Percentiles rank a stretch among this genome's conserved stretches.
These are phyloP conservation scores for Eutrema heterophyllum DNA, from an alignment of 345 rosid genomes.

Conservation along the genomic window DNA sequence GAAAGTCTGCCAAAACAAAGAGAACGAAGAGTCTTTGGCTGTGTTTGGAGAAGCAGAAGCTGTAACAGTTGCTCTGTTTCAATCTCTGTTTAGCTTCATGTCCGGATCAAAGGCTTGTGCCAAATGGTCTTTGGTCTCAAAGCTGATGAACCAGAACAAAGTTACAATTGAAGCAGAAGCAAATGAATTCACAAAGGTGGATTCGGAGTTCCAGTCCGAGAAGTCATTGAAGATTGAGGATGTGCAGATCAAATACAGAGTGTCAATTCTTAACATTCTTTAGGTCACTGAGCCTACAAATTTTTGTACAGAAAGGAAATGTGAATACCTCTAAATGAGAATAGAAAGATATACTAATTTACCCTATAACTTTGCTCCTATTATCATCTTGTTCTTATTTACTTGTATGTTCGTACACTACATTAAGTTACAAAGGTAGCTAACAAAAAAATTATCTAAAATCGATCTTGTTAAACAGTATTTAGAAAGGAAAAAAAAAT, in stretches of 20 bases:
- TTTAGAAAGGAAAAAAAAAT: no score
- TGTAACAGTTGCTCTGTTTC: slow-evolving; percentile 25
- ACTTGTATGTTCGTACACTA: not conserved
- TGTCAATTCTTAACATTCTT: slow-evolving; percentile 36
- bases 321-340: not conserved
- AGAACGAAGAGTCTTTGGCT: not conserved
- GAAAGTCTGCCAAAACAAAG: slow-evolving; percentile 12
- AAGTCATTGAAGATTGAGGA: slow-evolving; percentile 4
- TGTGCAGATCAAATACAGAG: slow-evolving; percentile 31
- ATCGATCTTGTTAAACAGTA: no score
- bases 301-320: not conserved
- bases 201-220: slow-evolving; percentile 22
- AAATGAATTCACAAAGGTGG: slow-evolving; percentile 33
- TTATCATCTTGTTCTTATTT: not conserved
- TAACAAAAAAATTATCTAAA: not conserved
- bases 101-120: slow-evolving; percentile 26
- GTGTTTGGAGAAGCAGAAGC: slow-evolving; percentile 34
- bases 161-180: slow-evolving; percentile 21
- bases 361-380: not conserved
- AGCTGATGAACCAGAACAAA: slow-evolving; percentile 30
- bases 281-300: not conserved
- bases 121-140: slow-evolving; percentile 38
- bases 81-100: slow-evolving; percentile 36
- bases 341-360: not conserved
- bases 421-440: not conserved